Percentiles rank a stretch among this genome's conserved stretches.
Conservation (phyloP, 202 grass and related monocot genomes). For the Thinopyrum obtusiflorum region DNA sequence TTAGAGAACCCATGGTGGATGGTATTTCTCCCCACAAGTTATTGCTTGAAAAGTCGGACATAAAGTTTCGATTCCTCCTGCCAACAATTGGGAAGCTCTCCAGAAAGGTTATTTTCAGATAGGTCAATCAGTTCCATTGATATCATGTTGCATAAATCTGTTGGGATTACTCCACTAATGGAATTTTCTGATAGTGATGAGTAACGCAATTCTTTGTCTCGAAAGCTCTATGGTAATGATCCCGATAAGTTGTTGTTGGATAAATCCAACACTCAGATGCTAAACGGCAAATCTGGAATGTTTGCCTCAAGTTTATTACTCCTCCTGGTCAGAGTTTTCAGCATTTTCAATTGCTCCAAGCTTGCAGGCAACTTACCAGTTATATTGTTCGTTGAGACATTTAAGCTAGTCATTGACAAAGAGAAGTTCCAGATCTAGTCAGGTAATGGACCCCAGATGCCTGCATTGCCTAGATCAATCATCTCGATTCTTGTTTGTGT, state of each 20-base stretch:
- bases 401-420: not conserved
- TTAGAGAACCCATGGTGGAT: conserved; percentile 20
- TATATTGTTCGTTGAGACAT: conserved; percentile 39
- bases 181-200: not conserved
- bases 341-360: not conserved
- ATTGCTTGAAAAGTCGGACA: conserved; percentile 28
- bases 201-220: not conserved
- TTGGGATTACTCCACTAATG: conserved; percentile 29
- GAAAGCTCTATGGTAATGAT: not conserved
- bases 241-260: conserved; percentile 27
- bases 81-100: conserved; percentile 36
- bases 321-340: not conserved
- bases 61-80: rapidly evolving
- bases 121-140: conserved; percentile 29
- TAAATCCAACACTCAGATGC: conserved; percentile 8
- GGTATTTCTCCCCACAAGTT: conserved; percentile 40
- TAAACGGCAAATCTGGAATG: conserved; percentile 22
- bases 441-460: conserved; percentile 30
- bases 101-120: conserved; percentile 40
- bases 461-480: conserved; percentile 25
- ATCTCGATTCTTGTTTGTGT: conserved; percentile 10
- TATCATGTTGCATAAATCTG: conserved; percentile 31
- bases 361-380: conserved; percentile 26
- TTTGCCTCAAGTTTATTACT: conserved; percentile 32
- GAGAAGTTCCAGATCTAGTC: conserved; percentile 53